A percentile compares a stretch with the other conserved stretches of the same genome.
phyloP scores from a whole-genome alignment of 169 alveolate species.

The Fabrea salina region DNA sequence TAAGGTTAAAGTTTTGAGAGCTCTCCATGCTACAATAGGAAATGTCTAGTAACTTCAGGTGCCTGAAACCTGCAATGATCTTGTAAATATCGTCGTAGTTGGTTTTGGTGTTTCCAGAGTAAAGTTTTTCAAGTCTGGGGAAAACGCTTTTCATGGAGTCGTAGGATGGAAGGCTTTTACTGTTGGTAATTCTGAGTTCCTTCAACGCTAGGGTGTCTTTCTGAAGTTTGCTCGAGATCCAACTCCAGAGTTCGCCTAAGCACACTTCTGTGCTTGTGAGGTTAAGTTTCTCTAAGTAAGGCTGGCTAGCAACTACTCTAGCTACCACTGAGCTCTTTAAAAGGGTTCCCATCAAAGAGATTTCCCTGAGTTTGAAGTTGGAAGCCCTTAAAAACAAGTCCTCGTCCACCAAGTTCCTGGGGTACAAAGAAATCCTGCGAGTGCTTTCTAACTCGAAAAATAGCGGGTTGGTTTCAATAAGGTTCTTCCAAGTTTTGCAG shows the following conservation, averaged over 20 bases:
- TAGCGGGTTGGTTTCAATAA: not conserved
- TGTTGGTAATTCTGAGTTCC: constrained; percentile 16
- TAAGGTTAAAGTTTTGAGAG: not conserved
- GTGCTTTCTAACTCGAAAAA: not conserved
- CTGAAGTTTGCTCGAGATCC: not conserved
- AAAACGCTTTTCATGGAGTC: not conserved
- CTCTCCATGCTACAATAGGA: not conserved
- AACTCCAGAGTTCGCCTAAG: constrained; percentile 19
- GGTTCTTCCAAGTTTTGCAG: constrained; percentile 9
- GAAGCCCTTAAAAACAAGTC: not conserved
- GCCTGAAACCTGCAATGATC: not conserved
- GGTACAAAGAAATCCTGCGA: not conserved
- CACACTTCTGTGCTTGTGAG: not conserved
- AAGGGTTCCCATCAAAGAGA: not conserved
- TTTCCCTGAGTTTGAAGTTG: not conserved
- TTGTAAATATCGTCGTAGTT: not conserved
- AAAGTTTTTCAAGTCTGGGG: not conserved
- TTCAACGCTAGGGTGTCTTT: not conserved
- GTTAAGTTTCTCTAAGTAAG: not conserved
- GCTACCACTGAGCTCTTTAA: not conserved
- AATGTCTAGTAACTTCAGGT: not conserved
- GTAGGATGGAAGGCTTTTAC: not conserved
- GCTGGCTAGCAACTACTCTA: not conserved
- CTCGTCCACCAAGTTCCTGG: not conserved
- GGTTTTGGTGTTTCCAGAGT: constrained; percentile 16